Conservation (phyloP, 208 protist species). For the Blechomonas ayalai region DNA sequence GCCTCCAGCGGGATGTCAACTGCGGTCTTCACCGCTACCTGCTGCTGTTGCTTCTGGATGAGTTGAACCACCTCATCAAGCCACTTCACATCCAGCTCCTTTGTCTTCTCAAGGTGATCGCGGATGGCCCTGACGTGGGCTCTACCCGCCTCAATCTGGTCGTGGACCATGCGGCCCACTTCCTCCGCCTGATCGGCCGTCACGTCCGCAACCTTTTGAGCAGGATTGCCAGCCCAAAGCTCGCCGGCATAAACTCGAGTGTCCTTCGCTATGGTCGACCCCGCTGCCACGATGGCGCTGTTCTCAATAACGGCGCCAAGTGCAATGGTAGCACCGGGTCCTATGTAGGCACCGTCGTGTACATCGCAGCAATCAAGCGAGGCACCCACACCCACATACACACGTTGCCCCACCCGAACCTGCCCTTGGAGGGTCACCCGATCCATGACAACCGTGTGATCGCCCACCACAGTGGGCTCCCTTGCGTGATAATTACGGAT, state of each 20-base stretch:
- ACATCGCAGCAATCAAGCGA: conserved; percentile 81
- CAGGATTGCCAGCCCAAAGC: conserved; percentile 88
- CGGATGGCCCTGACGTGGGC: conserved; percentile 61
- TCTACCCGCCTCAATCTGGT: conserved; percentile 40
- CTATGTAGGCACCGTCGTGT: conserved; percentile 82
- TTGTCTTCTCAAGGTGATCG: conserved; percentile 61
- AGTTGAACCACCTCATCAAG: conserved; percentile 39
- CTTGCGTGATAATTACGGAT: conserved; percentile 80
- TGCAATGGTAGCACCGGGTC: conserved; percentile 62
- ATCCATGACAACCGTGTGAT: conserved; percentile 82
- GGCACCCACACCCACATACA: conserved; percentile 60
- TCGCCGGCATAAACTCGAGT: conserved; percentile 76
- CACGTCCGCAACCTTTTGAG: conserved; percentile 81
- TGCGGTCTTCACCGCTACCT: conserved; percentile 64
- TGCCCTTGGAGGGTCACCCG: conserved; percentile 76
- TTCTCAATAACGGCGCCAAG: conserved; percentile 83
- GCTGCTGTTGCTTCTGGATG: conserved; percentile 81
- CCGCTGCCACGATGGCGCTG: conserved; percentile 76
- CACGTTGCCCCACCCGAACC: conserved; percentile 48
- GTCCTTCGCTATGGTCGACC: conserved; percentile 79
- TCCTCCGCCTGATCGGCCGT: conserved; percentile 54
- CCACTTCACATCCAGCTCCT: conserved; percentile 61
- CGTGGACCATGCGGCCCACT: conserved; percentile 62
- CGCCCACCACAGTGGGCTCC: conserved; percentile 53
- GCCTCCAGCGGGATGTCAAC: conserved; percentile 85